These are phyloP conservation scores for Fusarium stilboides DNA, from an alignment of 2,329 filamentous ascomycete genomes.

Conservation along the genomic window DNA sequence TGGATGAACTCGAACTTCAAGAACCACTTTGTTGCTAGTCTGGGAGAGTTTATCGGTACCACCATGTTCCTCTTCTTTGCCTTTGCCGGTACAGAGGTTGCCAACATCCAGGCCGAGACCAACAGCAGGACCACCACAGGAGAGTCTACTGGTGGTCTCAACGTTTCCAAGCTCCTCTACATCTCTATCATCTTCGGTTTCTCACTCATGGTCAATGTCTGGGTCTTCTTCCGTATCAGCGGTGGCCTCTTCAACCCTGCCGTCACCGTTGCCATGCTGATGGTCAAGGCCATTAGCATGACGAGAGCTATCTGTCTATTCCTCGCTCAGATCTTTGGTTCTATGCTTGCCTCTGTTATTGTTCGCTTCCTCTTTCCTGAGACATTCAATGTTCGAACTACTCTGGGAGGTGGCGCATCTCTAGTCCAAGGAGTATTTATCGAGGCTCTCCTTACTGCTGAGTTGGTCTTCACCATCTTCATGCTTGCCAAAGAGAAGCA, in stretches of 20 bases:
- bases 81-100: slow-evolving; percentile 59
- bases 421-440: slow-evolving; percentile 65
- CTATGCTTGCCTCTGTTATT: slow-evolving; percentile 60
- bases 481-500: slow-evolving; percentile 69
- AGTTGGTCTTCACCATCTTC: slow-evolving; percentile 65
- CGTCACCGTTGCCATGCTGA: slow-evolving; percentile 66
- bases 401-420: slow-evolving; percentile 57
- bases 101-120: slow-evolving; percentile 56
- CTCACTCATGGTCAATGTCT: slow-evolving; percentile 63
- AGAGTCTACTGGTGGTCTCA: slow-evolving; percentile 60
- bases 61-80: slow-evolving; percentile 62
- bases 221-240: slow-evolving; percentile 64
- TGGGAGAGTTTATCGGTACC: slow-evolving; percentile 60
- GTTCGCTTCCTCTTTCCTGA: slow-evolving; percentile 62
- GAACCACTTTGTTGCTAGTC: slow-evolving; percentile 59
- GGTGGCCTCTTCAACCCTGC: slow-evolving; percentile 58
- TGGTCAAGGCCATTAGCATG: slow-evolving; percentile 64
- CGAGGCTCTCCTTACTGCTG: slow-evolving; percentile 64
- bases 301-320: slow-evolving; percentile 64
- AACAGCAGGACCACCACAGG: slow-evolving; percentile 59
- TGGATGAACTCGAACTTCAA: slow-evolving; percentile 65
- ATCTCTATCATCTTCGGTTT: slow-evolving; percentile 61
- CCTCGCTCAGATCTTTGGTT: slow-evolving; percentile 65
- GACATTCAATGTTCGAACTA: slow-evolving; percentile 59
- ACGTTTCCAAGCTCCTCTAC: slow-evolving; percentile 60